phyloP scores from a whole-genome alignment of 208 protist genomes.

The Leishmania guyanensis region DNA sequence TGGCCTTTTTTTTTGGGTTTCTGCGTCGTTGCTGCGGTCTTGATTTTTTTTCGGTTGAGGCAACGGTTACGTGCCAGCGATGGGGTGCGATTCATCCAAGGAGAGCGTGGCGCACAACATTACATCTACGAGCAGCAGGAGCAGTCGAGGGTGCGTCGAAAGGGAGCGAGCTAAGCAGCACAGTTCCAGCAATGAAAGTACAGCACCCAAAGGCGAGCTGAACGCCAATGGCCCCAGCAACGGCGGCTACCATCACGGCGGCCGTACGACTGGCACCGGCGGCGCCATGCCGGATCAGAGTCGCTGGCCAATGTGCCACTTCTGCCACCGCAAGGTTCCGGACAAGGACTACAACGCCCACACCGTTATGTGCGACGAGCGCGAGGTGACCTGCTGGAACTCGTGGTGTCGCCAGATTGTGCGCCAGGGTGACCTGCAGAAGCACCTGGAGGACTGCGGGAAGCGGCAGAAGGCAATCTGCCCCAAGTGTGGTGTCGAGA shows the following conservation, averaged over 20 bases:
- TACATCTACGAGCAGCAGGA: constrained; percentile 1
- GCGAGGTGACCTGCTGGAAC: constrained; percentile 89
- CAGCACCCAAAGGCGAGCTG: constrained; percentile 14
- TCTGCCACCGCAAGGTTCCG: constrained; percentile 63
- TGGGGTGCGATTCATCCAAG: constrained; percentile 59
- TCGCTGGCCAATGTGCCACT: constrained; percentile 69
- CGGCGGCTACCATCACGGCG: neutral
- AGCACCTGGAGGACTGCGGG: constrained; percentile 82
- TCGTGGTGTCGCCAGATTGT: constrained; percentile 87
- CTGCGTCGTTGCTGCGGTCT: neutral
- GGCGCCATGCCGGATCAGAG: constrained; percentile 11
- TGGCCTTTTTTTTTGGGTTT: neutral
- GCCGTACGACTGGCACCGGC: neutral
- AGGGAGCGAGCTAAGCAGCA: neutral
- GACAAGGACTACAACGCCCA: constrained; percentile 86
- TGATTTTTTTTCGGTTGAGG: neutral
- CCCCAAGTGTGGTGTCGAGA: constrained; percentile 77
- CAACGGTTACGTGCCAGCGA: neutral
- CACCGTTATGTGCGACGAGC: constrained; percentile 87
- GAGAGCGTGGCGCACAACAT: constrained; percentile 21
- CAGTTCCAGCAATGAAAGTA: constrained; percentile 1
- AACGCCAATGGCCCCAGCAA: neutral
- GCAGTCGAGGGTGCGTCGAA: neutral
- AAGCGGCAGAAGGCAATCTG: constrained; percentile 73
- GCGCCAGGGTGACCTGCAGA: constrained; percentile 66